Percentiles rank a stretch among this genome's conserved stretches.
Evolutionary conservation across 495 filamentous ascomycete genomes (phyloP).

Genomic region (Viridothelium virens): DNA sequence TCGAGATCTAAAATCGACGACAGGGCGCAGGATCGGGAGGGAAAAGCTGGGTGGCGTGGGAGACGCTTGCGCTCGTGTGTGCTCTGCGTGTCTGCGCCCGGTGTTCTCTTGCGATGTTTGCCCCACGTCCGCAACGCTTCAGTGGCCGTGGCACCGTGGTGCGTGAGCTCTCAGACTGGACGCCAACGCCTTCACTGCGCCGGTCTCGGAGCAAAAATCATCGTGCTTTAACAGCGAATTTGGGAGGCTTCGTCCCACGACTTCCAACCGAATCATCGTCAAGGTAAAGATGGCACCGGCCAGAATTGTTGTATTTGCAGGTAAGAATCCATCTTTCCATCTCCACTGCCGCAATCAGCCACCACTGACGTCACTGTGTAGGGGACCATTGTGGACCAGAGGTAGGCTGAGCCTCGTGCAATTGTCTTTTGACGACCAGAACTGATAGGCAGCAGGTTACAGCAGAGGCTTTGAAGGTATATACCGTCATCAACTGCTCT

Average conservation of each 20-base stretch:
- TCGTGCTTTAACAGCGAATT: too few relatives aligned
- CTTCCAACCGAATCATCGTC: too few relatives aligned
- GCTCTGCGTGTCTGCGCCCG: too few relatives aligned
- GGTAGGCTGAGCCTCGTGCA: constrained; percentile 43
- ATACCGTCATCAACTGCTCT: neutral
- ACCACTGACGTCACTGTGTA: constrained; percentile 41
- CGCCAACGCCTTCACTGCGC: neutral
- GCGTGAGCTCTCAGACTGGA: too few relatives aligned
- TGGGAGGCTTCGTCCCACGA: too few relatives aligned
- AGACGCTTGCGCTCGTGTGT: too few relatives aligned
- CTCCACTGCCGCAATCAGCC: constrained; percentile 1
- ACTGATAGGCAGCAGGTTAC: constrained; percentile 40
- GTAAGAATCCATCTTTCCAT: constrained; percentile 14
- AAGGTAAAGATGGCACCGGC: constrained; percentile 23
- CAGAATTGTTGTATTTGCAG: constrained; percentile 30
- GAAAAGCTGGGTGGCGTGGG: neutral
- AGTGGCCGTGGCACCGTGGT: too few relatives aligned
- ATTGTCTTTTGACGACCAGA: neutral
- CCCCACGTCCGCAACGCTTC: too few relatives aligned
- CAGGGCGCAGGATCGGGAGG: neutral
- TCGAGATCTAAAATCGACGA: neutral
- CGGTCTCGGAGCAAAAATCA: too few relatives aligned
- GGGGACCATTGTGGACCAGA: constrained; percentile 96
- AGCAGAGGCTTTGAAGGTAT: constrained; percentile 76
- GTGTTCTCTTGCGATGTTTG: too few relatives aligned